Conservation (phyloP, 805 yeast genomes). For the Myxozyma neotropica region DNA sequence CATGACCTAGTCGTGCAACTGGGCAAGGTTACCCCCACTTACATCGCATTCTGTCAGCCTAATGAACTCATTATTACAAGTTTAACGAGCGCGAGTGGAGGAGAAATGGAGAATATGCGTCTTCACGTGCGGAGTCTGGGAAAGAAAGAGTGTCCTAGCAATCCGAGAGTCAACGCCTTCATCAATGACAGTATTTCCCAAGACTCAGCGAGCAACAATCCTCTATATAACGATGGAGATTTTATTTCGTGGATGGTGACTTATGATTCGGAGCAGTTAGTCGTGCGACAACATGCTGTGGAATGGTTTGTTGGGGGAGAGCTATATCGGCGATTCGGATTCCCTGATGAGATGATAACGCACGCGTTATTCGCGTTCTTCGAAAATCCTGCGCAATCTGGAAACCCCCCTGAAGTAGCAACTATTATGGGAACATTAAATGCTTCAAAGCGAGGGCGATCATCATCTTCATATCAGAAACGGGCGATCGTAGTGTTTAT, state of each 20-base stretch:
- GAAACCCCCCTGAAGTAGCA: not conserved
- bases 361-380: slow-evolving; percentile 66
- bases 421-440: not conserved
- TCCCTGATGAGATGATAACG: slow-evolving; percentile 52
- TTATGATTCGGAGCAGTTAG: slow-evolving; percentile 41
- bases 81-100: not conserved
- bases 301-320: slow-evolving; percentile 55
- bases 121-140: slow-evolving; percentile 6
- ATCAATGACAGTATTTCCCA: not conserved
- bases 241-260: not conserved
- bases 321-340: slow-evolving; percentile 53
- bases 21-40: no score
- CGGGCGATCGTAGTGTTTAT: slow-evolving; percentile 63
- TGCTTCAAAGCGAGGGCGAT: not conserved
- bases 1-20: not conserved
- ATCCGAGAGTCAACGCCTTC: not conserved
- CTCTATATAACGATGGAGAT: not conserved
- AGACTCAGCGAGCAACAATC: not conserved
- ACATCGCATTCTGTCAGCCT: no score
- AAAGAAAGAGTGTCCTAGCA: not conserved
- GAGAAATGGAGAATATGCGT: not conserved
- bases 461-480: not conserved
- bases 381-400: slow-evolving; percentile 26
- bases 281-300: slow-evolving; percentile 47
- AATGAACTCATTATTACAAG: not conserved